Evolutionary conservation across 345 rosid genomes (phyloP).

Genomic region (Eucalyptus curtisii): DNA sequence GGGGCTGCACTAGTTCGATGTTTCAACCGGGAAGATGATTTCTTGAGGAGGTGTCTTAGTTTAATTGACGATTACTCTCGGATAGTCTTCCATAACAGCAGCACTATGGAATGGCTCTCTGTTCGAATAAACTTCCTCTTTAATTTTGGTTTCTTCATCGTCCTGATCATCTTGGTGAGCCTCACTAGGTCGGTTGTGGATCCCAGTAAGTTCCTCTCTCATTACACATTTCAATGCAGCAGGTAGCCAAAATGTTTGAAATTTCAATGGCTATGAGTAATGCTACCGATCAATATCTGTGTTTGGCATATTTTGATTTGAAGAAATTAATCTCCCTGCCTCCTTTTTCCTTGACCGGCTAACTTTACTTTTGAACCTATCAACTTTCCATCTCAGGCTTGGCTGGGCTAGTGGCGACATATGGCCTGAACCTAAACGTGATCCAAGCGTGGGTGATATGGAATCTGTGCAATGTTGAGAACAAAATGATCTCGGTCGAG

Average conservation of each 20-base stretch:
- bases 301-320: background rate
- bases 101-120: conserved; percentile 84
- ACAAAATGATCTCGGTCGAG: conserved; percentile 74
- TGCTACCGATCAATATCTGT: background rate
- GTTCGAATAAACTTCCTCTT: conserved; percentile 73
- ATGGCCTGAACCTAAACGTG: conserved; percentile 51
- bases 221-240: background rate
- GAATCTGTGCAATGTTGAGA: conserved; percentile 66
- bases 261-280: background rate
- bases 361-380: background rate
- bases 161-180: conserved; percentile 57
- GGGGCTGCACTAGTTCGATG: conserved; percentile 73
- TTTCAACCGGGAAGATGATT: conserved; percentile 57
- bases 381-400: conserved; percentile 24
- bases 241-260: background rate
- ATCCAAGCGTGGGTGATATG: conserved; percentile 70
- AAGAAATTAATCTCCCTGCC: background rate
- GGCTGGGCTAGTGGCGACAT: conserved; percentile 58
- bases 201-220: conserved; percentile 45
- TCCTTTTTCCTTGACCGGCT: background rate
- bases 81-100: conserved; percentile 50
- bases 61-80: conserved; percentile 54
- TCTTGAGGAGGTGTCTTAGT: conserved; percentile 28
- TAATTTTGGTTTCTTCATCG: conserved; percentile 68
- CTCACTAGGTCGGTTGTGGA: conserved; percentile 51